These are phyloP conservation scores for Laetiporus sulphureus DNA, from an alignment of 1,284 basidiomycete genomes.

Conservation along the genomic window DNA sequence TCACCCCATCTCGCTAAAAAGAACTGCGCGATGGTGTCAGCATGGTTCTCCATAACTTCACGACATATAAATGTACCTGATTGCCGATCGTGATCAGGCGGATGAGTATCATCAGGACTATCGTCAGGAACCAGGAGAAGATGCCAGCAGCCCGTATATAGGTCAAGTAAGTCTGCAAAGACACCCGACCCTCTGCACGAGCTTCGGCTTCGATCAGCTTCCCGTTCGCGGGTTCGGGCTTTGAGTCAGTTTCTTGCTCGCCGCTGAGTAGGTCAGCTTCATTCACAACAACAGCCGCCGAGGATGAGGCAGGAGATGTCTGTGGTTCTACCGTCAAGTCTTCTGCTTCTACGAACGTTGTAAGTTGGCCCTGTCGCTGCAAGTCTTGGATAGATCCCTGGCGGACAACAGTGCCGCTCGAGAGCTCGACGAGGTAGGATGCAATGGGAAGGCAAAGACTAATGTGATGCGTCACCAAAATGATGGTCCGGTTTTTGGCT, in stretches of 20 bases:
- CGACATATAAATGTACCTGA: slow-evolving; percentile 48
- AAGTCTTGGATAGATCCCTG: slow-evolving; percentile 54
- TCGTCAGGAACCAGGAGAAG: slow-evolving; percentile 45
- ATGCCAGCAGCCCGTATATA: slow-evolving; percentile 60
- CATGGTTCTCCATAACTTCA: too few species aligned
- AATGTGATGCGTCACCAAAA: slow-evolving; percentile 86
- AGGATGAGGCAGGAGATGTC: slow-evolving; percentile 9
- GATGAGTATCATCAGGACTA: slow-evolving; percentile 48
- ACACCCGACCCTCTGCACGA: slow-evolving; percentile 59
- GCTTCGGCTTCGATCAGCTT: slow-evolving; percentile 59
- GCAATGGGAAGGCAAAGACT: slow-evolving; percentile 60
- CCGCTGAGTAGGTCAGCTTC: slow-evolving; percentile 31
- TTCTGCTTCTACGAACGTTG: slow-evolving; percentile 44
- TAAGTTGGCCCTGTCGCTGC: slow-evolving; percentile 43
- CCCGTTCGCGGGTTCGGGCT: slow-evolving; percentile 26
- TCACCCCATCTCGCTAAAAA: slow-evolving; percentile 63
- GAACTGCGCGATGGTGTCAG: slow-evolving; percentile 35
- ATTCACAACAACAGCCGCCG: slow-evolving; percentile 25
- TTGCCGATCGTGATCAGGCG: slow-evolving; percentile 50
- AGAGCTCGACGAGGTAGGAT: slow-evolving; percentile 61
- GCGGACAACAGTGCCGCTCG: slow-evolving; percentile 51
- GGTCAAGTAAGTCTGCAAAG: slow-evolving; percentile 48
- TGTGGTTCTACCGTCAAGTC: slow-evolving; percentile 24
- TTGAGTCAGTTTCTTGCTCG: slow-evolving; percentile 8
- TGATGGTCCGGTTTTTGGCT: slow-evolving; percentile 60